Evolutionary conservation across 164 flowering plant genomes (phyloP), one percentile per base, ranked within the genome.

Genomic region (Hamamelis virginiana): DNA sequence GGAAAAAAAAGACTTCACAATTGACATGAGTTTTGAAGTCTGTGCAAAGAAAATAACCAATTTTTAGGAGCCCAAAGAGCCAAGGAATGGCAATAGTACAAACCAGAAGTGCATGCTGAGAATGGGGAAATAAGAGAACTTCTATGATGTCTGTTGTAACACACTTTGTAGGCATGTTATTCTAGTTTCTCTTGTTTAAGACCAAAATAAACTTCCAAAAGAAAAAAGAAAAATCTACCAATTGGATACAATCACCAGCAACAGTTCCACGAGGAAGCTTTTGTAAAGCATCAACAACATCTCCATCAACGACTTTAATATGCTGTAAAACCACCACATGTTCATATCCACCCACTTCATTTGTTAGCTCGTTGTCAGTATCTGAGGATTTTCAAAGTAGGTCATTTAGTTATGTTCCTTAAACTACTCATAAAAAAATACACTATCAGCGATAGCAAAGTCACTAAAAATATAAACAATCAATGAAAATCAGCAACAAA

Each of bases 341-440:
- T 57, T 91, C 88, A 74, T 96, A 96, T 68, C 99, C 99, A 59
- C 99, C 99, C 45, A 96, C 89, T 82, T 96, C 97, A 69, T 38
- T 77, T 25, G 89, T 87, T 77, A 96, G 84, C 66, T 85, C 98
- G 80, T 96, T 96, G 38, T 85, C 68, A 46, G 97, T 91, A n/a
- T 82, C 99, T 95, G 86, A 57, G 38, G 44, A 72, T 33, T 73
- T 68, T 74, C 80, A 53, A 26, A 59, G 48, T 19, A 65, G 13
- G 38, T 55, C 56, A 72, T 57, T 55, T 21, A 14, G 18, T 23
- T 53, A n/a, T 38, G 25, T 47, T 15, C 16, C 19, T 15, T 67
- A 33, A 47, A 5, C 3, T 18, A 38, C 16, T 12, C 19, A 16
- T 47, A n/a, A 21, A 33, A 50, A 43, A 25, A 62, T n/a, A 52